Percentiles rank a stretch among this genome's conserved stretches.
These are phyloP conservation scores for Salvia splendens DNA, from an alignment of 257 asterid species.

Conservation along the genomic window DNA sequence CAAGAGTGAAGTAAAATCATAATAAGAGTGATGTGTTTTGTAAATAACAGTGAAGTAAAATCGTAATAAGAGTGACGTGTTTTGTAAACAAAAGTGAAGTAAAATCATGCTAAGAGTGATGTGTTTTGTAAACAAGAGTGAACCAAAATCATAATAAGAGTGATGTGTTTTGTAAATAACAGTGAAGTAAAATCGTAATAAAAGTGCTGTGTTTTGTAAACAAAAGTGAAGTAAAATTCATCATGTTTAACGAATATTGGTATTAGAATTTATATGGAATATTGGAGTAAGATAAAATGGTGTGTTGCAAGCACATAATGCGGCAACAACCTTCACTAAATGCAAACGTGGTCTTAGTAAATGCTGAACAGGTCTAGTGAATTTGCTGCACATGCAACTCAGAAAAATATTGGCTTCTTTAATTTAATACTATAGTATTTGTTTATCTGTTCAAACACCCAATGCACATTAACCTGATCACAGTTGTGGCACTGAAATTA, in stretches of 20 bases:
- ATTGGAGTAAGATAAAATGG: slow-evolving; percentile 28
- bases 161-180: no score
- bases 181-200: no score
- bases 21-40: no score
- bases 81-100: no score
- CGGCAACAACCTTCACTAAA: slow-evolving; percentile 58
- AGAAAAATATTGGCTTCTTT: not conserved
- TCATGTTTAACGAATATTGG: slow-evolving; percentile 3
- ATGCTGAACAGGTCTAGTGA: slow-evolving; percentile 43
- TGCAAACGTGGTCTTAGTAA: slow-evolving; percentile 73
- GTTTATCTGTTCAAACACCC: slow-evolving; percentile 2
- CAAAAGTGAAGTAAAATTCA: no score
- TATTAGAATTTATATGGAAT: not conserved
- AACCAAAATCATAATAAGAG: no score
- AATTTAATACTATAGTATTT: not conserved
- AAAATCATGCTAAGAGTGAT: no score
- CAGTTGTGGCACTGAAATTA: slow-evolving; percentile 40
- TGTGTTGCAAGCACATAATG: slow-evolving; percentile 46
- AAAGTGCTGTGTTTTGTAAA: no score
- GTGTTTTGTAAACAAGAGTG: no score
- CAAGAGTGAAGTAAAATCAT: no score
- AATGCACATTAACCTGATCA: slow-evolving; percentile 21
- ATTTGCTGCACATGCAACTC: slow-evolving; percentile 46
- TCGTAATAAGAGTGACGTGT: no score
- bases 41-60: no score